phyloP scores from a whole-genome alignment of 2,329 filamentous ascomycete species.

The Colletotrichum sansevieriae region DNA sequence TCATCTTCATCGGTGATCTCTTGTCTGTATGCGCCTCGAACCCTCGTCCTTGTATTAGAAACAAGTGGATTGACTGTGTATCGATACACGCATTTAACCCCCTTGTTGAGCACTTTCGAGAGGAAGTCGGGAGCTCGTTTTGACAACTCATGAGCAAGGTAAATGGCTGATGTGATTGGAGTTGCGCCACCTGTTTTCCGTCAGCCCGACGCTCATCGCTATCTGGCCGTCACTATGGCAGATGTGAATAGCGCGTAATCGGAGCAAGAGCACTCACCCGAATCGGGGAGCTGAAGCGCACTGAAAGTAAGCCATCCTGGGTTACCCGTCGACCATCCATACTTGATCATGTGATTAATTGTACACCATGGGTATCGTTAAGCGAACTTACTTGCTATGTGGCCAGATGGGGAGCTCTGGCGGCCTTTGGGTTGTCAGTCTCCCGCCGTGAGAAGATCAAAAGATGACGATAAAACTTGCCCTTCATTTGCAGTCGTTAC shows the following conservation, averaged over 20 bases:
- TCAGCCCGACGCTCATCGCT: neutral
- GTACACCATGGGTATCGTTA: no score
- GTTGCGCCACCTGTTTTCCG: constrained; percentile 50
- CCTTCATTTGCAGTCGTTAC: constrained; percentile 55
- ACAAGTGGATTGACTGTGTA: no score
- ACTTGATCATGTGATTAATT: constrained; percentile 27
- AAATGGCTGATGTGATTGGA: constrained; percentile 50
- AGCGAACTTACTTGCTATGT: constrained; percentile 48
- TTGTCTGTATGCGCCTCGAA: no score
- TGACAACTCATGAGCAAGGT: constrained; percentile 46
- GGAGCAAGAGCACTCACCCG: constrained; percentile 47
- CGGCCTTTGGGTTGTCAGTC: constrained; percentile 40
- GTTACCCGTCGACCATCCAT: constrained; percentile 54
- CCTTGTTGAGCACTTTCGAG: constrained; percentile 46
- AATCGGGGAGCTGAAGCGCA: no score
- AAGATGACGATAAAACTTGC: constrained; percentile 33
- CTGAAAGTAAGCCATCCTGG: constrained; percentile 49
- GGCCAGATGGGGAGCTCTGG: constrained; percentile 56
- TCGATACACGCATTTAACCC: constrained; percentile 44
- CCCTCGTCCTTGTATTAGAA: no score
- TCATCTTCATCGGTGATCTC: no score
- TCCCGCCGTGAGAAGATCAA: no score
- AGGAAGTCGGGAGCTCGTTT: constrained; percentile 48
- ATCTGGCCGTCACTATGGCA: neutral
- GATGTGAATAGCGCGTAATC: neutral